Base-by-base conservation (phyloP, 2,329 filamentous ascomycete genomes). In the Grosmannia penicillata region DNA sequence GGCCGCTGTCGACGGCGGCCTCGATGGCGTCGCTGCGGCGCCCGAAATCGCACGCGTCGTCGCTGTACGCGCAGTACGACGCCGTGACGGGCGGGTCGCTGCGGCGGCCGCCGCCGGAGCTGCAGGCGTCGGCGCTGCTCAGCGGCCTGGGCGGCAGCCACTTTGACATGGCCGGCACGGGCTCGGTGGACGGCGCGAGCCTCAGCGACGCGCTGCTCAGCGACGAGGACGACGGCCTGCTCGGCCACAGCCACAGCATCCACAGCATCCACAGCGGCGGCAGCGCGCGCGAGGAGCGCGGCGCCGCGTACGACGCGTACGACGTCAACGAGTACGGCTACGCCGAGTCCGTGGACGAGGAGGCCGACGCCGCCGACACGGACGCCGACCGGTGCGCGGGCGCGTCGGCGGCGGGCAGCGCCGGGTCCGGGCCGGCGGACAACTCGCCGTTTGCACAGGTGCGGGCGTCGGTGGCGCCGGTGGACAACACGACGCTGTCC, bases 361-460 rank as follows among this genome's bases (percentile, higher is more conserved):
- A 29, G 6, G 39, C 14, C 15, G 29, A 18, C 26, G 18, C 7
- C 21, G 6, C 7, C 15, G 7, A 22, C 21, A 15, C 22, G 1
- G 26, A 21, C 15, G 32, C 8, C n/a, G 21, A 22, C 9, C n/a
- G n/a, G n/a, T n/a, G n/a, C n/a, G n/a, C n/a, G n/a, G n/a, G n/a
- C n/a, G n/a, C n/a, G n/a, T n/a, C n/a, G n/a, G n/a, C n/a, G n/a
- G n/a, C n/a, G n/a, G n/a, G n/a, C n/a, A 17, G 10, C 3, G 25
- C 30, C 31, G 68, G 71, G 13, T 61, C 68, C 14, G 78, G 82
- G 52, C 69, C 71, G 11, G 62, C 68, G 14, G 79, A 83, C 52
- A 78, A 85, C 56, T 84, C 80, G 0, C 77, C 78, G 10, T 84
- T 89, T 53, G 66, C 83, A 33, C 78, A 84, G 53, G 84, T 91